Percentiles rank a stretch among this genome's conserved stretches.
Conservation (phyloP, 2,329 filamentous ascomycete species). For the Paecilomyces formosus region DNA sequence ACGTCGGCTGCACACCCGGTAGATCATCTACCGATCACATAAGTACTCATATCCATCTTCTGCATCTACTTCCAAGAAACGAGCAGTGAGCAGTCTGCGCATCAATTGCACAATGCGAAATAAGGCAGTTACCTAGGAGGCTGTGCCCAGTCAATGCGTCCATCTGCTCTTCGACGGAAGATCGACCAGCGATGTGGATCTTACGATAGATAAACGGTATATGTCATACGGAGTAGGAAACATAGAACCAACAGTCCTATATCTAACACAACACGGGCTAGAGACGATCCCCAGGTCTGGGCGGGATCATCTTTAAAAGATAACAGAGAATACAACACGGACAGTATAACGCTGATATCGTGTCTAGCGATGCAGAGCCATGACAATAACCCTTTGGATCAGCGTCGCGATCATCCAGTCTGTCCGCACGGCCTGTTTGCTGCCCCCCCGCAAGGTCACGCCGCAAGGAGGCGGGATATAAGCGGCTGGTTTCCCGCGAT, state of each 20-base stretch:
- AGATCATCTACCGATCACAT: too few species aligned
- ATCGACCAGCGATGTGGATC: not conserved
- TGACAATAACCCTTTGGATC: not conserved
- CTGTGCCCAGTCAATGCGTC: not conserved
- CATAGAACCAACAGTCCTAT: not conserved
- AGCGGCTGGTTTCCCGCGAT: not conserved
- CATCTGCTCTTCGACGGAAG: not conserved
- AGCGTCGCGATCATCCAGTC: not conserved
- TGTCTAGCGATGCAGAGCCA: not conserved
- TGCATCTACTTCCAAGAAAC: not conserved
- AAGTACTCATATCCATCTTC: too few species aligned
- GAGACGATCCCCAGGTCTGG: not conserved
- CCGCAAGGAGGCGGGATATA: not conserved
- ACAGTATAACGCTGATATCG: not conserved
- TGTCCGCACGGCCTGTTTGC: not conserved
- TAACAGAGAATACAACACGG: not conserved
- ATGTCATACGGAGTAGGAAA: not conserved
- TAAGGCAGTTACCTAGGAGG: not conserved
- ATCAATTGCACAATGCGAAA: not conserved
- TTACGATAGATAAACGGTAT: not conserved
- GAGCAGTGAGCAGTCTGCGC: not conserved
- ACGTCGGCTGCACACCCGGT: too few species aligned
- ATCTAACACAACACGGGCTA: not conserved
- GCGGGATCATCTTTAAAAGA: not conserved
- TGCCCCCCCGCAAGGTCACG: not conserved